Evolutionary conservation across 495 filamentous ascomycete genomes (phyloP).

Genomic region (Aspergillus conjunctus): DNA sequence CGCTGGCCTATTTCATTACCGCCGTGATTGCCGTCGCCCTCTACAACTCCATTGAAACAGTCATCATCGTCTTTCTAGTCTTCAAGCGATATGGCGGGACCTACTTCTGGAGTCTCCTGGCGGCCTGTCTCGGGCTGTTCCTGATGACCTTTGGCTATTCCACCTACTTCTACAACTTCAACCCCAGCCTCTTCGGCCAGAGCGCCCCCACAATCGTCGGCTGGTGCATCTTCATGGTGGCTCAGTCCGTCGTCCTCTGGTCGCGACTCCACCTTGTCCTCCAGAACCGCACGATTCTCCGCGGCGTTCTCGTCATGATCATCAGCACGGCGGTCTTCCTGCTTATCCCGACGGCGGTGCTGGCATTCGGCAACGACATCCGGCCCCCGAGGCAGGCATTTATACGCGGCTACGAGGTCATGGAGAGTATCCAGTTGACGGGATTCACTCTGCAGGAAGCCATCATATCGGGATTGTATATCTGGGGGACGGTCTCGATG

Average conservation of each 20-base stretch:
- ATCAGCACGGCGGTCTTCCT: constrained; percentile 5
- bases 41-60: neutral
- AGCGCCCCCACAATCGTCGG: neutral
- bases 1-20: constrained; percentile 1
- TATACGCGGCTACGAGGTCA: neutral
- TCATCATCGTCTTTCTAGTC: neutral
- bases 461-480: neutral
- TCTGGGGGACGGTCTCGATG: neutral
- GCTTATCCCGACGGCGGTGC: neutral
- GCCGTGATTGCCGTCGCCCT: neutral
- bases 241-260: constrained; percentile 5
- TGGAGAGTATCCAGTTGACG: constrained; percentile 6
- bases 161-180: constrained; percentile 1
- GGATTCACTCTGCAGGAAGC: neutral
- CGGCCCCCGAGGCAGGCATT: neutral
- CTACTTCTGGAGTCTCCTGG: constrained; percentile 2
- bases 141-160: neutral
- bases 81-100: constrained; percentile 3
- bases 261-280: constrained; percentile 3
- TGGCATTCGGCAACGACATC: neutral
- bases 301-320: neutral
- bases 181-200: neutral
- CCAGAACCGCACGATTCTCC: neutral
- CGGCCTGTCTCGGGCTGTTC: neutral
- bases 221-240: constrained; percentile 4